Evolutionary conservation across 768 basidiomycete species (phyloP), one percentile per base, ranked within the genome.

Genomic region (Xerocomellus amylosporus): DNA sequence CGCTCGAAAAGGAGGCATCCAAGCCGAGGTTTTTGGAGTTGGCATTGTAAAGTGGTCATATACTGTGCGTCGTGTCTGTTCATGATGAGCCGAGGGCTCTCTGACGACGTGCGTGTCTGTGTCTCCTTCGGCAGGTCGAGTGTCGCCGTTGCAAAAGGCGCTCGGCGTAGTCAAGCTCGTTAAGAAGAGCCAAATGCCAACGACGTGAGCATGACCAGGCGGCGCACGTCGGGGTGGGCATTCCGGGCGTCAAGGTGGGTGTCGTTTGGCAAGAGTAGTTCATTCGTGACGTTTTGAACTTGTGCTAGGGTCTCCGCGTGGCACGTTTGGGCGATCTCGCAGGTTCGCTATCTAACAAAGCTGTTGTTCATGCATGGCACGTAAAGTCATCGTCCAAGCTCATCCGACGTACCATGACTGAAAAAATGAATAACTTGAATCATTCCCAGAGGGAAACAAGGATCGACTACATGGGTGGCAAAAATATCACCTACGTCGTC

Each of bases 171-270:
- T 24, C 24, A 24, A 24, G 24, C 24, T 24, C 24, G 24, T 4
- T 4, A 24, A 24, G 24, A 24, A 24, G 24, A 24, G 4, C 24
- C 24, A 24, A 24, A n/a, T 46, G 96, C 96, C 2, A 98, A 98
- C 70, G 96, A 98, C 70, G 96, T 98, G 62, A 92, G 92, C 68
- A 98, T 98, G 96, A 98, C 55, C 96, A 98, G 69, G 96, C 96
- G 34, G 96, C 96, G 0, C 96, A 98, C 67, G 91, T 98, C 42
- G 96, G 96, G 30, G 87, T 98, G 50, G 96, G 96, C 63, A 98
- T 98, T 46, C 97, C 95, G 42, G 96, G 96, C 50, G 90, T 98
- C 22, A 96, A 99, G 28, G 28, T 30, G 28, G 28, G 28, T 30
- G 28, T 30, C 8, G 28, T 30, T 30, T 30, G 28, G 28, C 8